Evolutionary conservation across 192 early-diverging fungal species (phyloP).

Genomic region (Coemansia sp.): DNA sequence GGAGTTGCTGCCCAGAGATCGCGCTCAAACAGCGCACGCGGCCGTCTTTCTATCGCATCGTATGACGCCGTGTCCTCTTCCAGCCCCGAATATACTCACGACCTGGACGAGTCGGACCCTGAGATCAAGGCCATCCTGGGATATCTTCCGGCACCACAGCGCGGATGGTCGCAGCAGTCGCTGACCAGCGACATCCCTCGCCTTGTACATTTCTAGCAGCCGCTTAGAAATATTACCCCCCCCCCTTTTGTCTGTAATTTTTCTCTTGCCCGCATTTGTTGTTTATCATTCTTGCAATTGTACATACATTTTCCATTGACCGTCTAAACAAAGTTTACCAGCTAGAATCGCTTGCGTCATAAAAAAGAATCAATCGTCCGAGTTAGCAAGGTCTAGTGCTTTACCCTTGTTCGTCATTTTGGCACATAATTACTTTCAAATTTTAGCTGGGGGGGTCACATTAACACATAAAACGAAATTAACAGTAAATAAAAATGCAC

Average conservation of each 20-base stretch:
- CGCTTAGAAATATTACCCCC: background rate
- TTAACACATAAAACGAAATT: conserved; percentile 2
- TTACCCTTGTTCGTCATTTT: background rate
- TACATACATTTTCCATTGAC: background rate
- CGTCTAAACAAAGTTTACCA: background rate
- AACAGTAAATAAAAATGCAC: conserved; percentile 2
- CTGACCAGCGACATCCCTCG: conserved; percentile 36
- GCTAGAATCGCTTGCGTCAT: background rate
- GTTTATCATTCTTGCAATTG: conserved; percentile 9
- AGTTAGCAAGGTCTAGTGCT: background rate
- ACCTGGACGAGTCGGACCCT: conserved; percentile 11
- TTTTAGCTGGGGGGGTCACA: background rate
- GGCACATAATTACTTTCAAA: too few relatives aligned
- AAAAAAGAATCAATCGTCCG: background rate
- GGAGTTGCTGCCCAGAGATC: conserved; percentile 47
- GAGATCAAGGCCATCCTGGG: conserved; percentile 53
- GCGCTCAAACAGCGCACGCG: conserved; percentile 14
- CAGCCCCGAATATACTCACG: conserved; percentile 17
- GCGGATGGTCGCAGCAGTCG: conserved; percentile 23
- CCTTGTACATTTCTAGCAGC: conserved; percentile 38
- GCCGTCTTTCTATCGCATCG: conserved; percentile 27
- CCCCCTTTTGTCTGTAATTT: background rate
- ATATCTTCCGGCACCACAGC: conserved; percentile 33
- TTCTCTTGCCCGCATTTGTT: conserved; percentile 11
- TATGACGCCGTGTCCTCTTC: conserved; percentile 6